Evolutionary conservation across 2,329 filamentous ascomycete genomes (phyloP).

Genomic region (Apiospora marii): DNA sequence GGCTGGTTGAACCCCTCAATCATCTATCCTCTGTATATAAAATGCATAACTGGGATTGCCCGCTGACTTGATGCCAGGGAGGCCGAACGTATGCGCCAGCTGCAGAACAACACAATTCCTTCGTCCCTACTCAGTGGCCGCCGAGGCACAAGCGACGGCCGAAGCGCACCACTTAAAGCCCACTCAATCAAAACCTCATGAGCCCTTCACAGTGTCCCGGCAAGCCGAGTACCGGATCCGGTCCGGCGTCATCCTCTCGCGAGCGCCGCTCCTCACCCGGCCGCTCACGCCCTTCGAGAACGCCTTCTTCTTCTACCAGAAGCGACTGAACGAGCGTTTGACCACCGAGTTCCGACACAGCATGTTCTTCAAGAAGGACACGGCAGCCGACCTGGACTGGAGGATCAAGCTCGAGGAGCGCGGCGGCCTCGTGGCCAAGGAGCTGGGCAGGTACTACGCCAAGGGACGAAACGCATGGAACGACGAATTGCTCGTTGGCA

Average conservation of each 20-base stretch:
- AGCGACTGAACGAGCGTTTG: slow-evolving; percentile 92
- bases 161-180: slow-evolving; percentile 45
- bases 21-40: background rate
- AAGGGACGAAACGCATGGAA: slow-evolving; percentile 80
- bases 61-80: slow-evolving; percentile 41
- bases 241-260: slow-evolving; percentile 82
- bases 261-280: slow-evolving; percentile 86
- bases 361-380: slow-evolving; percentile 95
- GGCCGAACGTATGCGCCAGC: slow-evolving; percentile 45
- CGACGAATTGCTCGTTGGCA: slow-evolving; percentile 84
- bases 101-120: slow-evolving; percentile 39
- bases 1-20: background rate
- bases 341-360: slow-evolving; percentile 86
- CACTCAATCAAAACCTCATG: slow-evolving; percentile 42
- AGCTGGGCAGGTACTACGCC: slow-evolving; percentile 85
- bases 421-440: slow-evolving; percentile 75
- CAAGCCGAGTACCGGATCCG: slow-evolving; percentile 57
- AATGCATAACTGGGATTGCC: slow-evolving; percentile 14
- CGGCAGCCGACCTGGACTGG: slow-evolving; percentile 86
- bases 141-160: slow-evolving; percentile 47
- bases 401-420: slow-evolving; percentile 83
- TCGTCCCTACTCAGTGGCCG: slow-evolving; percentile 44
- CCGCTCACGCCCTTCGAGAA: slow-evolving; percentile 88
- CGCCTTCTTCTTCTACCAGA: slow-evolving; percentile 96
- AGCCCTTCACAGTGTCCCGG: slow-evolving; percentile 38